A percentile compares a stretch with the other conserved stretches of the same genome.
phyloP scores from a whole-genome alignment of 345 rosid species.

The Physaria fendleri region DNA sequence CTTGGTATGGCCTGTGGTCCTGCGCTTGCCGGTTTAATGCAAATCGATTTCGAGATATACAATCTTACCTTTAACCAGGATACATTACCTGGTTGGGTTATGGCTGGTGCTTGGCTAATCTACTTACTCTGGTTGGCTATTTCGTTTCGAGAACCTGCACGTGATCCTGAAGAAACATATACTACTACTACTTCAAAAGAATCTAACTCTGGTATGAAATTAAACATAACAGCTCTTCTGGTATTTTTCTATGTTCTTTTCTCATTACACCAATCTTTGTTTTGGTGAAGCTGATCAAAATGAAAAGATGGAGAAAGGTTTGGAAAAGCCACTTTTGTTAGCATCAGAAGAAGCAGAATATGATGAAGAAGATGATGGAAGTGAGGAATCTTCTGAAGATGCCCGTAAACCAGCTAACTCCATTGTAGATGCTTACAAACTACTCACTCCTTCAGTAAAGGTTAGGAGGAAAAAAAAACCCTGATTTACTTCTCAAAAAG shows the following conservation, averaged over 20 bases:
- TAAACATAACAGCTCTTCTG: not conserved
- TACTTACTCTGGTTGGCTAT: slow-evolving; percentile 75
- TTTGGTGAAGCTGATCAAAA: slow-evolving; percentile 40
- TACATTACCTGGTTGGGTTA: slow-evolving; percentile 95
- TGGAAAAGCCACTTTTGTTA: slow-evolving; percentile 52
- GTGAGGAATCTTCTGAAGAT: slow-evolving; percentile 59
- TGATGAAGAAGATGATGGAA: slow-evolving; percentile 59
- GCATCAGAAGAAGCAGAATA: slow-evolving; percentile 41
- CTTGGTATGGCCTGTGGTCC: slow-evolving; percentile 99
- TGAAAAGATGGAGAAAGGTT: slow-evolving; percentile 59
- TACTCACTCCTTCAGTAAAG: slow-evolving; percentile 94
- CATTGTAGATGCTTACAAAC: slow-evolving; percentile 61
- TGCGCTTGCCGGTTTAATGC: slow-evolving; percentile 92
- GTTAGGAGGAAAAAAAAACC: slow-evolving; percentile 30
- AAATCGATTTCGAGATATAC: slow-evolving; percentile 65
- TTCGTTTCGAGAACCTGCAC: slow-evolving; percentile 72
- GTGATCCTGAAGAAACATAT: slow-evolving; percentile 41
- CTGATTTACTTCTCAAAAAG: not conserved
- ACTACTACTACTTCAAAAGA: slow-evolving; percentile 26
- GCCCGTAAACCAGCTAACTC: slow-evolving; percentile 64
- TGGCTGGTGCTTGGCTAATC: slow-evolving; percentile 83
- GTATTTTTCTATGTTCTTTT: not conserved
- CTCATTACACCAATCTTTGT: slow-evolving; percentile 2
- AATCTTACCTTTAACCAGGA: slow-evolving; percentile 60
- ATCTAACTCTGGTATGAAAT: slow-evolving; percentile 41